Percentiles rank a stretch among this genome's conserved stretches.
Conservation (phyloP, 306 rosid species). For the Sesbania bispinosa region DNA sequence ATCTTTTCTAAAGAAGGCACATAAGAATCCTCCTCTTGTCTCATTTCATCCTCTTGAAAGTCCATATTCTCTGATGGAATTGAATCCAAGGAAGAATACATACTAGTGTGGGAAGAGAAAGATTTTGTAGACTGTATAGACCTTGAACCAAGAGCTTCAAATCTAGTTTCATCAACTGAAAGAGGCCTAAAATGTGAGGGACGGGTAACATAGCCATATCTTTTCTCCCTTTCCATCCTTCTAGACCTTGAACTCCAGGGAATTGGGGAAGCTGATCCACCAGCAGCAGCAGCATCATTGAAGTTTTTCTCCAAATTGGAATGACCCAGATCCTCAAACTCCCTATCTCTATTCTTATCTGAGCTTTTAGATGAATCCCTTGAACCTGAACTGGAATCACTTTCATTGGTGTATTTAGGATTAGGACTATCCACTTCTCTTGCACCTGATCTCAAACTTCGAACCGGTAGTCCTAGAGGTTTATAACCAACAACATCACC, state of each 20-base stretch:
- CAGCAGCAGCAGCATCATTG: constrained; percentile 38
- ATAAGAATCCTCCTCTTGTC: background rate
- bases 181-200: constrained; percentile 60
- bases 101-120: constrained; percentile 50
- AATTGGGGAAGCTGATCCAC: constrained; percentile 48
- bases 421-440: constrained; percentile 36
- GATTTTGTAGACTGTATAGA: constrained; percentile 42
- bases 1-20: constrained; percentile 28
- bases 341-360: constrained; percentile 34
- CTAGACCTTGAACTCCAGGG: constrained; percentile 51
- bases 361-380: constrained; percentile 36
- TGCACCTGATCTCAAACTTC: constrained; percentile 59
- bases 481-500: constrained; percentile 43
- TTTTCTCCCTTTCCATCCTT: constrained; percentile 41
- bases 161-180: constrained; percentile 70
- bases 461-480: constrained; percentile 76
- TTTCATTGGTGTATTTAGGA: constrained; percentile 30
- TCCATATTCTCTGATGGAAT: constrained; percentile 2
- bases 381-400: constrained; percentile 69
- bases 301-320: constrained; percentile 43
- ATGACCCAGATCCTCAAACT: constrained; percentile 51
- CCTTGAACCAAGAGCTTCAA: constrained; percentile 47
- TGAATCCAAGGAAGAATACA: constrained; percentile 48
- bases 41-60: constrained; percentile 13
- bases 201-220: constrained; percentile 10